These are phyloP conservation scores for Gossypium thurberi DNA, from an alignment of 345 rosid species.

Conservation along the genomic window DNA sequence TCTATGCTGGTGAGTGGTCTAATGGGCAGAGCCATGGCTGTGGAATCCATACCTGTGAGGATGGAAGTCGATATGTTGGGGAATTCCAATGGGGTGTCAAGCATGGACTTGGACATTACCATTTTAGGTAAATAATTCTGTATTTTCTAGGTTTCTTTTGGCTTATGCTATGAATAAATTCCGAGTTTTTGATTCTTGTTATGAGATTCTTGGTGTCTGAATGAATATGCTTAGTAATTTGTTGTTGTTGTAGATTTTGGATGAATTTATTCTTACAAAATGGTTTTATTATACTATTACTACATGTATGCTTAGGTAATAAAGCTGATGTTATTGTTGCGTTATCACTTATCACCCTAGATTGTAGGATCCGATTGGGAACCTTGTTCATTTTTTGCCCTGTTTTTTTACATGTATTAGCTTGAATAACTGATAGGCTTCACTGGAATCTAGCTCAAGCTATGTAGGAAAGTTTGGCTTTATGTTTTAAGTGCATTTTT, in stretches of 20 bases:
- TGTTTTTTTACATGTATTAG: background rate
- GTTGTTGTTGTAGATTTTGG: background rate
- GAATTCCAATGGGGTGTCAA: slow-evolving; percentile 94
- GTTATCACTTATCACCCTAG: background rate
- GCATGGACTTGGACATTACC: slow-evolving; percentile 92
- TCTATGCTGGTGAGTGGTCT: slow-evolving; percentile 93
- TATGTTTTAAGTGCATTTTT: background rate
- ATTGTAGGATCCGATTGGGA: background rate
- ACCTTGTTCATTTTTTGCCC: background rate
- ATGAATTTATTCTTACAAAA: background rate
- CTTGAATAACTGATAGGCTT: background rate
- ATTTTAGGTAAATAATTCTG: slow-evolving; percentile 57
- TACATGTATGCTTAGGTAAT: too few relatives aligned
- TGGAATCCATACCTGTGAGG: slow-evolving; percentile 92
- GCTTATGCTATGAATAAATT: background rate
- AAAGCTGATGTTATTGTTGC: background rate
- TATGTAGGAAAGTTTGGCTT: background rate
- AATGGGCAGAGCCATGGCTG: slow-evolving; percentile 95
- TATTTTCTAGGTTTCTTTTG: background rate
- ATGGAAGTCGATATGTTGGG: slow-evolving; percentile 86
- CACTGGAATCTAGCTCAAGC: background rate
- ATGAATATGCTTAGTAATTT: background rate
- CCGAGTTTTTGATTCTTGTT: background rate
- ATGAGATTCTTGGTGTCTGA: background rate
- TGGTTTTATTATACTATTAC: too few relatives aligned